Conservation (phyloP, 176 grass and related monocot species). For the Oropetium thomaeum region DNA sequence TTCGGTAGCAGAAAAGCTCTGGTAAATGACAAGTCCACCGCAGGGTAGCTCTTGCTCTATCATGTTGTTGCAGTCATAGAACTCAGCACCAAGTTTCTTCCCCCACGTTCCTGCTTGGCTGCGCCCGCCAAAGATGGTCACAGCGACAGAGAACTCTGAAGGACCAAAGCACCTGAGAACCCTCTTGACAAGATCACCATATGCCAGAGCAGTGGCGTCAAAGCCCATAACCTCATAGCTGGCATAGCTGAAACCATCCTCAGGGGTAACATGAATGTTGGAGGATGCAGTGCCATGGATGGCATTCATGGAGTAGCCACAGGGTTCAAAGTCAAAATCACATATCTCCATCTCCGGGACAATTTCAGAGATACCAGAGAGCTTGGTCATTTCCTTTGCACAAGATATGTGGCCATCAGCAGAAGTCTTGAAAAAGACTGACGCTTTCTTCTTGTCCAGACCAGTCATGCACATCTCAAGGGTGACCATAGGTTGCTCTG, state of each 20-base stretch:
- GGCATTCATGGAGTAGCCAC: conserved; percentile 79
- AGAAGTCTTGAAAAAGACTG: conserved; percentile 66
- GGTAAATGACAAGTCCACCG: conserved; percentile 49
- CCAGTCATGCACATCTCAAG: conserved; percentile 91
- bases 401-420: conserved; percentile 41
- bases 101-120: conserved; percentile 39
- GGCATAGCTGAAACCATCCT: conserved; percentile 82
- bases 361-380: conserved; percentile 64
- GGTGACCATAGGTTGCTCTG: conserved; percentile 60
- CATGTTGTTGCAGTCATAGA: conserved; percentile 45
- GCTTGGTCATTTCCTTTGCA: conserved; percentile 70
- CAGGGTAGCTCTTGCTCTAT: conserved; percentile 49
- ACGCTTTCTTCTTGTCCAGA: conserved; percentile 56
- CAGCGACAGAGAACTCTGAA: conserved; percentile 61
- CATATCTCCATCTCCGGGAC: conserved; percentile 79
- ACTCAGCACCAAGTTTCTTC: conserved; percentile 36
- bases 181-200: conserved; percentile 51
- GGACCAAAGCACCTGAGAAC: conserved; percentile 61
- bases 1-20: conserved; percentile 45
- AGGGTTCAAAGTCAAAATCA: conserved; percentile 72
- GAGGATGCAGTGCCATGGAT: conserved; percentile 51
- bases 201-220: conserved; percentile 30
- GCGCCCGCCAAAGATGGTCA: conserved; percentile 57
- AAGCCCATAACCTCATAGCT: conserved; percentile 76
- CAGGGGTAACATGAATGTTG: conserved; percentile 75